Percentiles rank a stretch among this genome's conserved stretches.
These are phyloP conservation scores for Diospyros kaki DNA, from an alignment of 148 eudicot species.

Conservation along the genomic window DNA sequence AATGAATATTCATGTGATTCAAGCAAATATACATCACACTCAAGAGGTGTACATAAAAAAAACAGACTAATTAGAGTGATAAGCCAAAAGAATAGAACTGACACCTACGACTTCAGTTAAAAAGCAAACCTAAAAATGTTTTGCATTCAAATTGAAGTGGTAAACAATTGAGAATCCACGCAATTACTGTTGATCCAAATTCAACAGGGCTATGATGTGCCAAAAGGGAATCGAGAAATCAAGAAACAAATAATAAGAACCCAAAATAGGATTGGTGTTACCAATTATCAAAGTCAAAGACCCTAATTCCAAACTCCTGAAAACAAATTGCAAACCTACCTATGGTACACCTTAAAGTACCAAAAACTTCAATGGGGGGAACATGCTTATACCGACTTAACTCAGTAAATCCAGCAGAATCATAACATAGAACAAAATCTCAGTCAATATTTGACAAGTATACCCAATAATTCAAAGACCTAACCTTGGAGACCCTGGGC, in stretches of 20 bases:
- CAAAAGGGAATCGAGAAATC: not conserved
- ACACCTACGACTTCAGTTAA: no score
- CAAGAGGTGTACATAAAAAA: not conserved
- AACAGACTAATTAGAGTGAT: no score
- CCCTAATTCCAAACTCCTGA: no score
- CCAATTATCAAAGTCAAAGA: no score
- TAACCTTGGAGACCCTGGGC: slow-evolving; percentile 39
- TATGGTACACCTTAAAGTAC: no score
- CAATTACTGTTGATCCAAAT: not conserved
- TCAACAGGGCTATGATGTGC: not conserved
- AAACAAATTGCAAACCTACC: no score
- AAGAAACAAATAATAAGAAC: not conserved
- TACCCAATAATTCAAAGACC: not conserved
- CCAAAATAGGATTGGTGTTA: no score
- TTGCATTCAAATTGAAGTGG: not conserved
- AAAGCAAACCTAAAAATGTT: no score
- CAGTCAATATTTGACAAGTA: not conserved
- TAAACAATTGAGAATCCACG: not conserved
- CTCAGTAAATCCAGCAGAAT: not conserved
- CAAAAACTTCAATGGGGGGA: no score
- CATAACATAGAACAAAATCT: not conserved
- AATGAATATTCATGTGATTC: not conserved
- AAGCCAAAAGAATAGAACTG: no score
- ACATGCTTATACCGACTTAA: not conserved
- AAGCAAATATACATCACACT: not conserved